These are phyloP conservation scores for Serpula lacrymans DNA, from an alignment of 768 basidiomycete species.

Conservation along the genomic window DNA sequence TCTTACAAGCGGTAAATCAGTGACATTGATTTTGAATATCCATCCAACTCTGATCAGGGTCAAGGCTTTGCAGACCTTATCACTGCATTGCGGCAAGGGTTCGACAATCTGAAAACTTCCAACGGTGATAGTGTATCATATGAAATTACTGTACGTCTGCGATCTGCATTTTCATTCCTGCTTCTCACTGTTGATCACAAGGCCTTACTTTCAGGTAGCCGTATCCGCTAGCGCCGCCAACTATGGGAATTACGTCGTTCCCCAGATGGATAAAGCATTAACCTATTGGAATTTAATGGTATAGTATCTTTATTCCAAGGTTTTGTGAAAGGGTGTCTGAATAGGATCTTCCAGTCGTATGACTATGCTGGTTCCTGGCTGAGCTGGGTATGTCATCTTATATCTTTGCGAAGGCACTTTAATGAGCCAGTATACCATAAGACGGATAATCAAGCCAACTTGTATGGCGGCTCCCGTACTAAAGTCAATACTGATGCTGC, in stretches of 20 bases:
- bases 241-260: slow-evolving; percentile 52
- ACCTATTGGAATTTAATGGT: slow-evolving; percentile 80
- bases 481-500: slow-evolving; percentile 64
- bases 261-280: slow-evolving; percentile 60
- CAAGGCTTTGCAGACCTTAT: slow-evolving; percentile 63
- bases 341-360: slow-evolving; percentile 51
- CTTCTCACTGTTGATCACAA: too few species aligned
- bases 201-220: too few species aligned
- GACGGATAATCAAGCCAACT: slow-evolving; percentile 52
- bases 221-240: too few species aligned
- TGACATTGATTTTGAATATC: slow-evolving; percentile 75
- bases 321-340: slow-evolving; percentile 1
- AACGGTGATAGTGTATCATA: slow-evolving; percentile 60
- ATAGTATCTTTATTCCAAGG: too few species aligned
- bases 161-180: background rate
- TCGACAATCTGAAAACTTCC: slow-evolving; percentile 46
- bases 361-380: slow-evolving; percentile 76
- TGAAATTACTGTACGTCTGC: slow-evolving; percentile 44
- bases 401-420: background rate
- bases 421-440: slow-evolving; percentile 2
- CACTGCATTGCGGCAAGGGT: slow-evolving; percentile 55
- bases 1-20: too few species aligned
- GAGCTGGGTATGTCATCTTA: too few species aligned
- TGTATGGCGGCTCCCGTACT: slow-evolving; percentile 59
- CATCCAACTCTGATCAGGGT: slow-evolving; percentile 50